Percentiles rank a stretch among this genome's conserved stretches.
Conservation (phyloP, 2,329 filamentous ascomycete genomes). For the Botryotinia convoluta region DNA sequence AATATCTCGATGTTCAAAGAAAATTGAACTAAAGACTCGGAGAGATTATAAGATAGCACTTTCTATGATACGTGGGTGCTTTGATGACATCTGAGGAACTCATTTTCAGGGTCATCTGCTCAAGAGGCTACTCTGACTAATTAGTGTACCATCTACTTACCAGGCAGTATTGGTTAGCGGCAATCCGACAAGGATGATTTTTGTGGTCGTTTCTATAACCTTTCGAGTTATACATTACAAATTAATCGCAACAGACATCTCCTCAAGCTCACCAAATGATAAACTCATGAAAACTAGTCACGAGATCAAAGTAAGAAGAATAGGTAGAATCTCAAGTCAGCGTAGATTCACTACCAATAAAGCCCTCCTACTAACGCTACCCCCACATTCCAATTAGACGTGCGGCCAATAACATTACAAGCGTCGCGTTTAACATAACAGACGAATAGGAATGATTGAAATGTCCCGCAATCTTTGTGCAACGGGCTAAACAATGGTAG, state of each 20-base stretch:
- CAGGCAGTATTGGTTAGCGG: background rate
- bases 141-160: background rate
- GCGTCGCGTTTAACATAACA: fast-evolving
- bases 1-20: fast-evolving
- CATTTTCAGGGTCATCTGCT: fast-evolving
- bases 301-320: background rate
- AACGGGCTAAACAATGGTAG: background rate
- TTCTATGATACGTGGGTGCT: fast-evolving
- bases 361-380: no score
- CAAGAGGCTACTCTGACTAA: background rate
- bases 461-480: background rate
- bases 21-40: background rate
- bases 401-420: background rate
- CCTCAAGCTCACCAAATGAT: background rate
- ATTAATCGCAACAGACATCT: background rate
- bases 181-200: background rate
- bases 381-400: background rate
- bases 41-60: background rate
- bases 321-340: background rate
- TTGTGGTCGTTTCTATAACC: no score
- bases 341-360: background rate
- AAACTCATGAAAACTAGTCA: background rate
- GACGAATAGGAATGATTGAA: background rate
- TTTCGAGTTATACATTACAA: background rate
- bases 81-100: background rate